Evolutionary conservation across 2,329 filamentous ascomycete genomes (phyloP).

Genomic region (Nemania sp.): DNA sequence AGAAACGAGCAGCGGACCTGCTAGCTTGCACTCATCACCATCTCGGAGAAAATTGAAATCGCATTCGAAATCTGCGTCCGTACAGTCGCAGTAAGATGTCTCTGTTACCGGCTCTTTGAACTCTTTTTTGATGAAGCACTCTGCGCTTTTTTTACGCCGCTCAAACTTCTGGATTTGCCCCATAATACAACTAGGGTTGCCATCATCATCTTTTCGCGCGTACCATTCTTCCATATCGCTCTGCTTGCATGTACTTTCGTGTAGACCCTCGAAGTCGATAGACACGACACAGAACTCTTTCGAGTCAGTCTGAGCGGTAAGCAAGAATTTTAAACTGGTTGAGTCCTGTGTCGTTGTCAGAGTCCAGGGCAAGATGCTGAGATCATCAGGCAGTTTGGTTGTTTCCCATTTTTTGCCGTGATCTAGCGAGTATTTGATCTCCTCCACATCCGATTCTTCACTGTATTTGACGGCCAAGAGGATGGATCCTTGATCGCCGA

Average conservation of each 20-base stretch:
- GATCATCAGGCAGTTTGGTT: constrained; percentile 65
- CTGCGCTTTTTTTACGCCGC: constrained; percentile 81
- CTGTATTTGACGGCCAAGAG: constrained; percentile 82
- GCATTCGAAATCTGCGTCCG: constrained; percentile 87
- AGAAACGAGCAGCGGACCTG: constrained; percentile 65
- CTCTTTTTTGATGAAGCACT: constrained; percentile 86
- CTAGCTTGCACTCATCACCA: constrained; percentile 68
- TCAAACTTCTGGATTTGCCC: constrained; percentile 88
- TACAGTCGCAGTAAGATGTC: constrained; percentile 78
- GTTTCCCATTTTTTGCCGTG: constrained; percentile 84
- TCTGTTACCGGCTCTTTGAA: constrained; percentile 77
- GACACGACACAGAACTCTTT: constrained; percentile 66
- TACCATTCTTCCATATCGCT: constrained; percentile 87
- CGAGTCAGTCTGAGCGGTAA: constrained; percentile 65
- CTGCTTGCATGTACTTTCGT: constrained; percentile 76
- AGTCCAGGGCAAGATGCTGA: constrained; percentile 70
- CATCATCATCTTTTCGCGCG: constrained; percentile 78
- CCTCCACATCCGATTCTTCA: constrained; percentile 58
- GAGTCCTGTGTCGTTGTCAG: constrained; percentile 92
- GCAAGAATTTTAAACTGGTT: constrained; percentile 86
- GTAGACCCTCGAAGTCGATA: constrained; percentile 81
- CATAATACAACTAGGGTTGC: constrained; percentile 88
- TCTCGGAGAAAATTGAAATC: constrained; percentile 87
- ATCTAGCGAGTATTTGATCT: constrained; percentile 78
- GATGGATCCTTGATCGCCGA: constrained; percentile 90